Conservation (phyloP, 495 filamentous ascomycete genomes). For the Aspergillus haitiensis region DNA sequence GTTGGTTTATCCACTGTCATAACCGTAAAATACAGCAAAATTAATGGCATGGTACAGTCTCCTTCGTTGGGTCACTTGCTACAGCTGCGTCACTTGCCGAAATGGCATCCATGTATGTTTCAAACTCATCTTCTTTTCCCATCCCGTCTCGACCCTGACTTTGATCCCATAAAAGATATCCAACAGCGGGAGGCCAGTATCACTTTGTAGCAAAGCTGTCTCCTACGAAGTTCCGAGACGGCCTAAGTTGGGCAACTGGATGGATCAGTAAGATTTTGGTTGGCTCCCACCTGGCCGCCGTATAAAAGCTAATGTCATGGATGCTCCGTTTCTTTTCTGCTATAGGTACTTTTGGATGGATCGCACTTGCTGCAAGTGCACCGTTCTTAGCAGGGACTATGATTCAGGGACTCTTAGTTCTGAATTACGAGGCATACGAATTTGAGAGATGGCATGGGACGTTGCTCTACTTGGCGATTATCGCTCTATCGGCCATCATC, state of each 20-base stretch:
- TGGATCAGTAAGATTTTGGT: neutral
- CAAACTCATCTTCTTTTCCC: no score
- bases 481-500: neutral
- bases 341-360: conserved; percentile 21
- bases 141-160: no score
- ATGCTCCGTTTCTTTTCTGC: no score
- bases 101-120: conserved; percentile 6
- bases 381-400: conserved; percentile 11
- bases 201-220: conserved; percentile 4
- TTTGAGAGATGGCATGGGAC: conserved; percentile 11
- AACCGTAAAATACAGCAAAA: no score
- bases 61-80: conserved; percentile 1
- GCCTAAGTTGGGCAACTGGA: conserved; percentile 1
- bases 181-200: conserved; percentile 14
- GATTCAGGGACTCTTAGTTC: conserved; percentile 9
- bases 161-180: neutral
- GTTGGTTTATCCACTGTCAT: neutral
- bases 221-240: neutral
- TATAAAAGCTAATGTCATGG: no score
- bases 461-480: conserved; percentile 10
- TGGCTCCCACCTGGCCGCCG: no score
- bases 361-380: conserved; percentile 19
- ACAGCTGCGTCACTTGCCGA: conserved; percentile 7
- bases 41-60: neutral
- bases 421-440: conserved; percentile 4